Percentiles rank a stretch among this genome's conserved stretches.
Evolutionary conservation across 129 eudicot species (phyloP).

Genomic region (Daucus carota): DH1_v3.0 NC_030389.2:11529001-11529500

Average conservation of each 20-base stretch:
- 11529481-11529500: slow-evolving; percentile 34
- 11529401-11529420: neutral
- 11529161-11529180: neutral
- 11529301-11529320: slow-evolving; percentile 66
- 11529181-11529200: slow-evolving; percentile 52
- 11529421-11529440: neutral
- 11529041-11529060: slow-evolving; percentile 74
- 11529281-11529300: slow-evolving; percentile 42
- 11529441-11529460: neutral
- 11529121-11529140: neutral
- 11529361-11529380: neutral
- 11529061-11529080: slow-evolving; percentile 75
- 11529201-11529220: slow-evolving; percentile 51
- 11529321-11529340: slow-evolving; percentile 72
- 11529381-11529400: neutral
- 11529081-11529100: slow-evolving; percentile 59
- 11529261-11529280: slow-evolving; percentile 40
- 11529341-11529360: slow-evolving; percentile 1
- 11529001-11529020: slow-evolving; percentile 94
- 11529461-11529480: slow-evolving; percentile 57
- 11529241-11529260: slow-evolving; percentile 30
- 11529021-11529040: slow-evolving; percentile 80
- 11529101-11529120: slow-evolving; percentile 55
- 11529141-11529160: neutral
- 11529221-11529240: slow-evolving; percentile 44